These are phyloP conservation scores for Coniferiporia weirii DNA, from an alignment of 1,284 basidiomycete species.

Conservation along the genomic window DNA sequence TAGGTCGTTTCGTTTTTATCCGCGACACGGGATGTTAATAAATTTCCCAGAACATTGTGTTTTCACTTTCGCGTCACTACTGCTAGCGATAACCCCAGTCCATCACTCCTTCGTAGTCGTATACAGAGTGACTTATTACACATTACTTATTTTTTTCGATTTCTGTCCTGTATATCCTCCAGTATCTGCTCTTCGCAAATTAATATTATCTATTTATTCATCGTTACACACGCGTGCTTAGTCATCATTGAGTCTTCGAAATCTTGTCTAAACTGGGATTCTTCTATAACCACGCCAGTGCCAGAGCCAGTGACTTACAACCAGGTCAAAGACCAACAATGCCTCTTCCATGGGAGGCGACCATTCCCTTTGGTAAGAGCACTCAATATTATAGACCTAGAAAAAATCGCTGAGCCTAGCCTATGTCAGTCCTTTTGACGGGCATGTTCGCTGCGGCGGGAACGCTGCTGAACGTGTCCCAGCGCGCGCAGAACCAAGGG, in stretches of 20 bases:
- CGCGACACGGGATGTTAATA: no score
- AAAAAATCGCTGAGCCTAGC: neutral
- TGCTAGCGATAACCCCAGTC: neutral
- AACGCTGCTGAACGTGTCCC: conserved; percentile 75
- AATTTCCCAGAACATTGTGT: neutral
- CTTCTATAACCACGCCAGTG: no score
- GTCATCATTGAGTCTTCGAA: no score
- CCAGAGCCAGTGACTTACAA: neutral
- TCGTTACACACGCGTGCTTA: no score
- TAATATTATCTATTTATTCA: neutral
- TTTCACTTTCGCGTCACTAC: neutral
- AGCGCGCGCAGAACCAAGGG: conserved; percentile 78
- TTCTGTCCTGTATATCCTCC: no score
- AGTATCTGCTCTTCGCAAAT: neutral
- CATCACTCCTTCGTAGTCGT: neutral
- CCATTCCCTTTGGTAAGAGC: conserved; percentile 82
- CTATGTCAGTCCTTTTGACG: conserved; percentile 67
- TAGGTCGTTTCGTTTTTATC: neutral
- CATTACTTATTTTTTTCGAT: neutral
- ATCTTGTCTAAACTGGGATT: no score
- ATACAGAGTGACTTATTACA: neutral
- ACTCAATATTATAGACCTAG: conserved; percentile 1
- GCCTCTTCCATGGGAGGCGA: conserved; percentile 93
- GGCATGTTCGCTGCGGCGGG: conserved; percentile 86
- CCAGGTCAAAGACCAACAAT: conserved; percentile 35